Base-by-base conservation (phyloP, 257 asterid species). In the Solanum tacnaense region DNA sequence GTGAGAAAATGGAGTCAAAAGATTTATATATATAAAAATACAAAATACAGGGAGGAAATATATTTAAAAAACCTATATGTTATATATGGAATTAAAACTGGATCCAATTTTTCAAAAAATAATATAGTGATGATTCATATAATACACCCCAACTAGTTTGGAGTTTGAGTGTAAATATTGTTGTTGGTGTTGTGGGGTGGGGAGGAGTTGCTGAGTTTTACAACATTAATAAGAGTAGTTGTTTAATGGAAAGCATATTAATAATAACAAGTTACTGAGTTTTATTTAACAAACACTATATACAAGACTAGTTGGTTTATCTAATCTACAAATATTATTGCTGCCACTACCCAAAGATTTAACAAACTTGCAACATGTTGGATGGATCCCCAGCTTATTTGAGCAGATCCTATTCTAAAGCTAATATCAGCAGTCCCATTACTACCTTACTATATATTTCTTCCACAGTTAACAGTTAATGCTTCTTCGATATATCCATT, bases 401-500 rank as follows among this genome's bases (percentile, higher is more conserved):
- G 84, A 90, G 81, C 82, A 75, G 84, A 88, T 31, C 82, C 90
- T 71, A 35, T 70, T 39, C 84, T 72, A 39, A 72, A 86, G 73
- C 75, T 78, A 86, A 78, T 76, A 31, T 86, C 41, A 68, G 7
- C 60, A 67, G 6, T 67, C 29, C 60, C 87, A 71, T 38, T 38
- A 41, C 87, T 88, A 62, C 31, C 68, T 58, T 67, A 67, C 75
- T 25, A 74, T 3, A 60, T 15, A 60, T 15, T 72, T 71, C 88
- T 72, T 73, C 74, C 83, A 60, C 86, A 78, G 73, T 70, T 2
- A 75, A 38, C 83, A 75, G 86, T 90, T 81, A 88, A 65, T 56
- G 92, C 93, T 91, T 93, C 94, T 91, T 92, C 46, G 87, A 88
- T 71, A 90, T n/a, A 49, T 91, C 92, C 9, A 71, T 39, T 90